Conservation (phyloP, 1,139 yeast genomes). For the Suhomyces bolitotheri region DNA sequence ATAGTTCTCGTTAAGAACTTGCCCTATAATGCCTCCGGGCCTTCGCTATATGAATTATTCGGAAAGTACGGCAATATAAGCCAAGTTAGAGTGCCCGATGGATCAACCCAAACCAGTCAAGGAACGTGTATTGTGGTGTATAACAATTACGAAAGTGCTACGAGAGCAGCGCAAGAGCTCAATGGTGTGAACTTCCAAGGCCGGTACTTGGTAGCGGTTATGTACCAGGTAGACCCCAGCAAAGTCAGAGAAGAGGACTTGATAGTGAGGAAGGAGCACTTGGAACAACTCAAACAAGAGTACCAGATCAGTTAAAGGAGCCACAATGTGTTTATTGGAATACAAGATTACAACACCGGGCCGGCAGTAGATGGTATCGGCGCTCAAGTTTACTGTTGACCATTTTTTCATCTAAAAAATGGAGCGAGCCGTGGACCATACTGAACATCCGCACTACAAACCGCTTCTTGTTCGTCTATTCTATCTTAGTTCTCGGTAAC, state of each 20-base stretch:
- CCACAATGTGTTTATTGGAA: no score
- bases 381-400: no score
- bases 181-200: conserved; percentile 64
- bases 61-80: conserved; percentile 58
- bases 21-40: conserved; percentile 51
- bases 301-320: conserved; percentile 4
- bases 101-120: conserved; percentile 13
- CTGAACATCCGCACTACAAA: no score
- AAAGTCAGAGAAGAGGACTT: conserved; percentile 26
- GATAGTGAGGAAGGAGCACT: conserved; percentile 21
- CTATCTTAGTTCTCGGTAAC: conserved; percentile 21
- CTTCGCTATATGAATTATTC: conserved; percentile 53
- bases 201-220: conserved; percentile 54
- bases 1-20: conserved; percentile 59
- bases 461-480: no score
- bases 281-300: conserved; percentile 20
- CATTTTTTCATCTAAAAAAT: no score
- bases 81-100: conserved; percentile 54
- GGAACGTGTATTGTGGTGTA: conserved; percentile 65
- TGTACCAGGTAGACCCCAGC: conserved; percentile 44
- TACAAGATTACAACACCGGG: no score
- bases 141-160: conserved; percentile 49
- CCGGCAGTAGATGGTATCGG: no score
- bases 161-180: conserved; percentile 51
- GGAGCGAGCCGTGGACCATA: no score